phyloP scores from a whole-genome alignment of 1,139 yeast species.

The Yamadazyma epiphylla region DNA sequence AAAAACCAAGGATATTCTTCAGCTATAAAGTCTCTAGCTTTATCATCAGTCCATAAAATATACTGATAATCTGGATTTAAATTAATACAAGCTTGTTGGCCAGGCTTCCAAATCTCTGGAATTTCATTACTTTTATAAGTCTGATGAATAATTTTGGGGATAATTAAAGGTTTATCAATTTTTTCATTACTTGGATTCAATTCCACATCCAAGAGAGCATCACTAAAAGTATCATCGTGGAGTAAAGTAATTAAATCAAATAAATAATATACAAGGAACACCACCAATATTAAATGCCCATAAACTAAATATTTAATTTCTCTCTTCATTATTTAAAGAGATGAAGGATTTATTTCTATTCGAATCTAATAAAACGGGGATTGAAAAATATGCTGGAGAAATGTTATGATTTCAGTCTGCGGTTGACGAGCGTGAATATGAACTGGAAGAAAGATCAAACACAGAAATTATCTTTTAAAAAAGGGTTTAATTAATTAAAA shows the following conservation, averaged over 20 bases:
- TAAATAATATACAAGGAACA: constrained; percentile 57
- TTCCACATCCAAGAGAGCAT: constrained; percentile 59
- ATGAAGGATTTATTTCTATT: background rate
- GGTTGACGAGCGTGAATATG: no score
- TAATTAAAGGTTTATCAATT: constrained; percentile 46
- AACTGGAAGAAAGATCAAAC: no score
- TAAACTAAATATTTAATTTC: constrained; percentile 59
- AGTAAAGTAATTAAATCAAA: constrained; percentile 74
- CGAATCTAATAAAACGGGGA: no score
- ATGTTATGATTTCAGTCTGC: no score
- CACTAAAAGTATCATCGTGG: constrained; percentile 65
- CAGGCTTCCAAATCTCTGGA: constrained; percentile 77
- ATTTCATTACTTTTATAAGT: constrained; percentile 77
- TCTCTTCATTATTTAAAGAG: constrained; percentile 50
- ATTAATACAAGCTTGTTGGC: constrained; percentile 72
- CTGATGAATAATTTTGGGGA: constrained; percentile 91
- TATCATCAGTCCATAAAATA: constrained; percentile 86
- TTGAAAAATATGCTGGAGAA: no score
- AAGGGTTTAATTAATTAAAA: no score
- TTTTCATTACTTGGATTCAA: constrained; percentile 43
- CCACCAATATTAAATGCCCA: constrained; percentile 53
- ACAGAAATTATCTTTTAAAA: no score
- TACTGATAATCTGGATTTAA: constrained; percentile 85
- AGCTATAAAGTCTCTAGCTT: constrained; percentile 73
- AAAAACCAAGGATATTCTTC: constrained; percentile 86